Percentiles rank a stretch among this genome's conserved stretches.
These are phyloP conservation scores for Claviceps sp. DNA, from an alignment of 2,329 filamentous ascomycete species.

Conservation along the genomic window DNA sequence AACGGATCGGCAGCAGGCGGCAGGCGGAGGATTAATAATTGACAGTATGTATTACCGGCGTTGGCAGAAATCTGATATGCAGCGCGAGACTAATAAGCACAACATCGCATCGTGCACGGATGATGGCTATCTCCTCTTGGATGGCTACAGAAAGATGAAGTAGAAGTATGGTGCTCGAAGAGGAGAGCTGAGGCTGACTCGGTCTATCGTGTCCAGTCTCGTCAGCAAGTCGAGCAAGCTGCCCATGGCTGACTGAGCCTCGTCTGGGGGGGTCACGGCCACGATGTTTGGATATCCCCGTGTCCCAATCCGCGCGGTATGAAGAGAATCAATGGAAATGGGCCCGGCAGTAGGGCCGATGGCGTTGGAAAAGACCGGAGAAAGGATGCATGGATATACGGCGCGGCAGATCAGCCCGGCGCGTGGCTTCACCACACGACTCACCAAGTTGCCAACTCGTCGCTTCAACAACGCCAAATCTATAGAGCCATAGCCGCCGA, in stretches of 20 bases:
- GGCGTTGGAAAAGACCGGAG: background rate
- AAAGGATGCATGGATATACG: no score
- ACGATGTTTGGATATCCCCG: background rate
- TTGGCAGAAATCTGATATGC: background rate
- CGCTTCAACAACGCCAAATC: no score
- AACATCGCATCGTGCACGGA: background rate
- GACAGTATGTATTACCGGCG: background rate
- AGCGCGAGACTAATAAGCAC: background rate
- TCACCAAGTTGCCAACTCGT: no score
- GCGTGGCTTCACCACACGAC: no score
- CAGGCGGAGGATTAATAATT: background rate
- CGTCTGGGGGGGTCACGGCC: background rate
- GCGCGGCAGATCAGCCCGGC: no score
- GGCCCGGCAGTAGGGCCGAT: background rate
- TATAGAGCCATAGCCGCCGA: no score
- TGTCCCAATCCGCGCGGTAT: background rate
- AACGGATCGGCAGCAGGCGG: background rate
- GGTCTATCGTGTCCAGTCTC: background rate
- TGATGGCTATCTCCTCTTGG: background rate
- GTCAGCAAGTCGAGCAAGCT: constrained; percentile 1
- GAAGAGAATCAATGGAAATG: background rate
- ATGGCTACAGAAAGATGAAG: background rate
- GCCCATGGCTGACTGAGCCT: background rate
- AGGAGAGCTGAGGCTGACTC: background rate
- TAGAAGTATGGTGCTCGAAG: background rate